These are phyloP conservation scores for Penicillium rolfsii DNA, from an alignment of 2,329 filamentous ascomycete genomes.

Conservation along the genomic window DNA sequence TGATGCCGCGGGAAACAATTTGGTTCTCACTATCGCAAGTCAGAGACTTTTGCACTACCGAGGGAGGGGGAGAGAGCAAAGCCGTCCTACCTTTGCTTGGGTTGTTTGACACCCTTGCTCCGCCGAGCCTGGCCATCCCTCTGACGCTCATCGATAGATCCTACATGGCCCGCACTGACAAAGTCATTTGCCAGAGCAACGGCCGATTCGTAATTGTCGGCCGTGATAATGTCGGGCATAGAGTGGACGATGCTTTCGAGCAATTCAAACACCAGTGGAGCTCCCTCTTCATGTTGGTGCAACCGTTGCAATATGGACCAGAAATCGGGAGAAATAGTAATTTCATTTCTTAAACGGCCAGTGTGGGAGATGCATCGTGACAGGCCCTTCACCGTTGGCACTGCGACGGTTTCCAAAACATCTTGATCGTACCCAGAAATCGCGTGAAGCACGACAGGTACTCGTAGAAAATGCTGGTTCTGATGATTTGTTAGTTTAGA, in stretches of 20 bases:
- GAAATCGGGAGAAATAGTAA: constrained; percentile 95
- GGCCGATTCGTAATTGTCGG: constrained; percentile 92
- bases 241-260: constrained; percentile 74
- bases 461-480: constrained; percentile 89
- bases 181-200: constrained; percentile 87
- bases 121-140: constrained; percentile 59
- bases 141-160: constrained; percentile 70
- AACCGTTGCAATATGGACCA: constrained; percentile 86
- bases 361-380: constrained; percentile 77
- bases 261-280: constrained; percentile 82
- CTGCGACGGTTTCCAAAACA: constrained; percentile 73
- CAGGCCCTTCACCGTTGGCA: constrained; percentile 76
- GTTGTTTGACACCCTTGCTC: constrained; percentile 56
- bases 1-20: constrained; percentile 74
- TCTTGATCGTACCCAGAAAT: constrained; percentile 86
- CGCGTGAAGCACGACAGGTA: constrained; percentile 86
- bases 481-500: constrained; percentile 40
- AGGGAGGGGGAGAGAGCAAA: not conserved
- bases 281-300: constrained; percentile 69
- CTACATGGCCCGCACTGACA: constrained; percentile 77
- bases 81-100: constrained; percentile 58
- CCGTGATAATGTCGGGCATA: constrained; percentile 79
- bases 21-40: constrained; percentile 63
- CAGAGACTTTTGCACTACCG: constrained; percentile 12
- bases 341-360: constrained; percentile 80